Conservation (phyloP, 345 rosid genomes). For the Eucalyptus brandiana region DNA sequence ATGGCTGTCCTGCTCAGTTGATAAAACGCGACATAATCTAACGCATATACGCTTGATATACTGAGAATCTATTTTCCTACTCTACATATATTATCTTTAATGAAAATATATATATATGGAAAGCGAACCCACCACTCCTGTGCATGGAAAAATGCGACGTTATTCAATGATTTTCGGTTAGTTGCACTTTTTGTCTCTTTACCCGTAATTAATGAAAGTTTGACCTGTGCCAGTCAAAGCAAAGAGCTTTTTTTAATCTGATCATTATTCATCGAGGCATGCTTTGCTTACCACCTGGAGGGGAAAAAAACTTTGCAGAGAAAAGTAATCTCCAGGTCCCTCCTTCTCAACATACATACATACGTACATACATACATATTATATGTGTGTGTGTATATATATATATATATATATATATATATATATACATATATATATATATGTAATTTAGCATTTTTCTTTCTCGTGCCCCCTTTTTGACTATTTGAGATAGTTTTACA, state of each 20-base stretch:
- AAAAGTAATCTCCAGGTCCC: neutral
- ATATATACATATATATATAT: too few relatives aligned
- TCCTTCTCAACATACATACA: neutral
- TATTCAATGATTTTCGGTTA: neutral
- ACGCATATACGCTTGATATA: neutral
- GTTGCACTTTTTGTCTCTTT: neutral
- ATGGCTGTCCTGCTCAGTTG: neutral
- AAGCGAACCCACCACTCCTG: neutral
- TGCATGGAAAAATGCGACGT: neutral
- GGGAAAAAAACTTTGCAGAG: neutral
- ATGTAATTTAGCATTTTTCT: neutral
- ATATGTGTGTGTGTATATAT: too few relatives aligned
- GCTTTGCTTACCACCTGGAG: conserved; percentile 12
- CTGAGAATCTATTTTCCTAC: neutral
- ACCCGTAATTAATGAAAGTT: neutral
- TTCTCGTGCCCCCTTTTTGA: neutral
- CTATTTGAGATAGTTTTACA: neutral
- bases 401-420: too few relatives aligned
- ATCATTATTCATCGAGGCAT: neutral
- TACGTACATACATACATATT: too few relatives aligned
- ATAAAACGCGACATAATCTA: neutral
- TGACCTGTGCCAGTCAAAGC: neutral
- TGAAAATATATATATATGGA: neutral
- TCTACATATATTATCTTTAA: neutral
- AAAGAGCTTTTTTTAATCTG: neutral